Base-by-base conservation (phyloP, 306 rosid genomes). In the Vigna trinervia region DNA sequence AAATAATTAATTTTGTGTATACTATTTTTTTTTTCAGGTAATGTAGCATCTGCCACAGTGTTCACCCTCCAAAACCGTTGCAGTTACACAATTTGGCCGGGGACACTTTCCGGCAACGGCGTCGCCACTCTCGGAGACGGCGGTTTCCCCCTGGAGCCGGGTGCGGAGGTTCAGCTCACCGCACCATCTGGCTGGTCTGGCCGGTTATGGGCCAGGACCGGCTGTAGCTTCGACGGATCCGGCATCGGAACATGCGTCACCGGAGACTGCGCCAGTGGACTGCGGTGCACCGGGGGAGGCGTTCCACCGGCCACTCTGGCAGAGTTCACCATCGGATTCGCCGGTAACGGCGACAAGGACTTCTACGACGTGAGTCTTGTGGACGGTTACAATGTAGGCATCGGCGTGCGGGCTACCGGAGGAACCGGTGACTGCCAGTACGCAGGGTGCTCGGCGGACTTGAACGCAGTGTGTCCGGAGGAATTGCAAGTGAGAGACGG, bases 171-270 rank as follows among this genome's bases (percentile, higher is more conserved):
- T 12, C 77, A 81, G 11, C 71, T 95, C 67, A 85, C 81, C 0
- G 96, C 93, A 4, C 93, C 92, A 1, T 38, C 81, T 0, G 97
- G 98, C 0, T 95, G 97, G 98, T 95, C 98, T 0, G 98, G 98
- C 2, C 80, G 98, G 14, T 75, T 92, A 50, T 95, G 98, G 98
- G 98, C 67, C 11, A 47, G 98, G 20, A 95, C 98, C 3, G 86
- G 88, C 9, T 92, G 97, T 79, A 76, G 65, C 50, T 94, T 92
- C 39, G 96, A 92, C 22, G 19, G 41, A 4, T 36, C 85, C 4
- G 97, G 96, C 0, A 82, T 45, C 15, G 97, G 97, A 0, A 81
- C 73, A 15, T 92, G 98, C 70, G 22, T 8, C 32, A 92, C 97
- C 1, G 97, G 96, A 0, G 89, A 90, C 59, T 91, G 97, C 11